Conservation (phyloP, 2,329 filamentous ascomycete species). For the Paecilomyces dactylethromorphus region DNA sequence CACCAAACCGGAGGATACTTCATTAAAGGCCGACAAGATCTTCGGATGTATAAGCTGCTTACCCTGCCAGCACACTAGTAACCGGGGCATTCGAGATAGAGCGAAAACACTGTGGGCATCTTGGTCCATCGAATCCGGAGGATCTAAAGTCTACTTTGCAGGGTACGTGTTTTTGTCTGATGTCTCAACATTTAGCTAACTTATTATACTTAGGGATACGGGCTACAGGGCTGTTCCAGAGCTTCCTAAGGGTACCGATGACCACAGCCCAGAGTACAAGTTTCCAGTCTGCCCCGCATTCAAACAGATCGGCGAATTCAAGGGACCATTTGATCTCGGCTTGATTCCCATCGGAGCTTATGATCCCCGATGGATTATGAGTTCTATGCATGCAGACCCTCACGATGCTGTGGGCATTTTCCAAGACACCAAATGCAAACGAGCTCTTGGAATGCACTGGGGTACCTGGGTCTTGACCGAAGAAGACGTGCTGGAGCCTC, state of each 20-base stretch:
- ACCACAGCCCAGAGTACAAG: constrained; percentile 62
- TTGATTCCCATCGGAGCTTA: constrained; percentile 93
- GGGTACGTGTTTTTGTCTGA: constrained; percentile 39
- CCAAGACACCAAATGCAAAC: constrained; percentile 68
- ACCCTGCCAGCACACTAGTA: constrained; percentile 77
- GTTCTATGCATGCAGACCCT: constrained; percentile 77
- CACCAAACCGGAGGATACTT: constrained; percentile 16
- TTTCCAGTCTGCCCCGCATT: constrained; percentile 77
- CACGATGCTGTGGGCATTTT: constrained; percentile 88
- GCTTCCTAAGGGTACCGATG: constrained; percentile 57
- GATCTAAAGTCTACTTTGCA: constrained; percentile 77
- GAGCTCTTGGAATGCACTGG: constrained; percentile 86
- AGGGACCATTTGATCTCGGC: constrained; percentile 85
- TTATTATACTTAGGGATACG: constrained; percentile 61
- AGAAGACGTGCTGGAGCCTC: constrained; percentile 82
- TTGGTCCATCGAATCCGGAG: constrained; percentile 70
- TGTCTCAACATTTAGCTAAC: neutral
- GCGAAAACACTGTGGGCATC: constrained; percentile 78
- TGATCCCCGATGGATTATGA: constrained; percentile 59
- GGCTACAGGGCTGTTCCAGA: constrained; percentile 75
- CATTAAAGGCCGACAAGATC: constrained; percentile 43
- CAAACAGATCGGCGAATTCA: constrained; percentile 68
- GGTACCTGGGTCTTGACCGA: constrained; percentile 79
- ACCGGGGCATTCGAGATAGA: constrained; percentile 62
- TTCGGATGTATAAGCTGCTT: constrained; percentile 68